Conservation (phyloP, 2,329 filamentous ascomycete species). For the Alternaria longipes region DNA sequence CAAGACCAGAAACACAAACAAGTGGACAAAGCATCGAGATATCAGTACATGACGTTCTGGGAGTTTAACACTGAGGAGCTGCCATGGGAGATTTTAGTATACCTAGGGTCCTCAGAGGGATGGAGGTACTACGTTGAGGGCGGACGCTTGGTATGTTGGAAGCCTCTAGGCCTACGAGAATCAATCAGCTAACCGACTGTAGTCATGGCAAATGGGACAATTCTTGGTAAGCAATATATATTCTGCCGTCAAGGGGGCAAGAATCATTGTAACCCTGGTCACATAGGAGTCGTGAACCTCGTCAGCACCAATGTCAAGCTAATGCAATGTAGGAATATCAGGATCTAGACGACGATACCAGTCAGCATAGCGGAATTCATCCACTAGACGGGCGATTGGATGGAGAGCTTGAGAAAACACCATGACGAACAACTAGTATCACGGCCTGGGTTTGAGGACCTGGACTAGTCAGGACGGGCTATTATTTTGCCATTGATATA, state of each 20-base stretch:
- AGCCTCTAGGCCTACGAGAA: too few relatives aligned
- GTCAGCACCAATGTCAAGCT: constrained; percentile 10
- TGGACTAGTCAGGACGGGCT: not conserved
- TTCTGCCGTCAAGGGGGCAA: constrained; percentile 11
- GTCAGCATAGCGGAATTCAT: not conserved
- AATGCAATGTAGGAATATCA: constrained; percentile 9
- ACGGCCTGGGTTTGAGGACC: constrained; percentile 2
- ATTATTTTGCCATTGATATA: not conserved
- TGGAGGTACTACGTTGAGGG: constrained; percentile 28
- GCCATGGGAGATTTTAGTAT: constrained; percentile 29
- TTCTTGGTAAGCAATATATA: constrained; percentile 23
- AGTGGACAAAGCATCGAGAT: constrained; percentile 8
- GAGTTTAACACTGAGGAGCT: constrained; percentile 26
- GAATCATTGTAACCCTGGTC: constrained; percentile 12
- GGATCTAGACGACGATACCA: constrained; percentile 4
- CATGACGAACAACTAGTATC: constrained; percentile 2
- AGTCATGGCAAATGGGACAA: constrained; percentile 25
- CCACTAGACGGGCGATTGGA: not conserved
- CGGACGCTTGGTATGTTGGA: constrained; percentile 13
- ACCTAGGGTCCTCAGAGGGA: constrained; percentile 22
- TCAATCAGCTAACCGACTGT: not conserved
- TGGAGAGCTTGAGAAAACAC: not conserved
- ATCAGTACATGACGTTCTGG: constrained; percentile 30
- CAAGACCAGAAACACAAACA: constrained; percentile 10
- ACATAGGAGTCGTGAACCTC: not conserved